Base-by-base conservation (phyloP, 768 basidiomycete species). In the Amanita fuliginea region DNA sequence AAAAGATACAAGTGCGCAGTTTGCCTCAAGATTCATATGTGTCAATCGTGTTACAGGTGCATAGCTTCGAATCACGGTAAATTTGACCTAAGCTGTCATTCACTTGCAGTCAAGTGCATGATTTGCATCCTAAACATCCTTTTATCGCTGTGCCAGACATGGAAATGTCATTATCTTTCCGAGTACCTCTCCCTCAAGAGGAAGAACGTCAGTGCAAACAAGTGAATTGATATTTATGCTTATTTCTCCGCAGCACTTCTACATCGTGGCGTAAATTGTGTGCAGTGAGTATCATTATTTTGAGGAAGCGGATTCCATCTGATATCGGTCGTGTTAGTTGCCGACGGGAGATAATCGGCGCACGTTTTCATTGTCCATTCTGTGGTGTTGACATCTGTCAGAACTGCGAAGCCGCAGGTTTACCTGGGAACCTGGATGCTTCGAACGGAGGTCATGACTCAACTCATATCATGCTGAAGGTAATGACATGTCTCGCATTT, bases 381-480 rank as follows among this genome's bases (percentile, higher is more conserved):
- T 97, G 94, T 60, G 77, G 80, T 6, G 75, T 90, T 35, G 88
- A 92, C 57, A 90, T 92, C 30, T 92, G 90, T 56, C 76, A 83
- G 14, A 87, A 89, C 55, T 92, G 89, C 60, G 89, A 92, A 62
- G 83, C 85, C 9, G 87, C 83, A 22, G 89, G 89, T 24, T 71
- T 92, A 30, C 88, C 89, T 2, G 88, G 87, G 5, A 89, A 87
- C 51, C 65, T 90, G 8, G 83, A 89, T 52, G 80, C 84, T 0
- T 71, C 76, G 0, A 84, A 88, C 35, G 83, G 80, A 4, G 88
- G 86, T 0, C 89, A 91, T 55, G 74, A 75, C 47, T 88, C 86
- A 13, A 84, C 86, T 1, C 93, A 97, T 59, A 92, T 95, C 55
- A 78, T 95, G 76, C 88, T 97, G 65, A 97, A 97, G 80, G 92